Conservation (phyloP, 164 flowering plant genomes). For the Piper longum region DNA sequence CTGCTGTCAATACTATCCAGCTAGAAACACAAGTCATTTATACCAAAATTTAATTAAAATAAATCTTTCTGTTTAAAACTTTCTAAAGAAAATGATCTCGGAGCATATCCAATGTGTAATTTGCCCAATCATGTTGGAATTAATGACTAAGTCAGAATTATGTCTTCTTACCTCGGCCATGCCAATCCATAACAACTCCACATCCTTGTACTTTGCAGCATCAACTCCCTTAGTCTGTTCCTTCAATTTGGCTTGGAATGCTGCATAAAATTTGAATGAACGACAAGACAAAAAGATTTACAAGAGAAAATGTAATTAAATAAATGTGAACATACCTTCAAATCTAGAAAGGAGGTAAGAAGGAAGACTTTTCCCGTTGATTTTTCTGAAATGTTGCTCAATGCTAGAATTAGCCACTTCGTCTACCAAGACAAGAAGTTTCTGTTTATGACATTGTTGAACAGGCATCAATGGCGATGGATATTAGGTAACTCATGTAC, state of each 20-base stretch:
- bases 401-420: slow-evolving; percentile 55
- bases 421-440: slow-evolving; percentile 53
- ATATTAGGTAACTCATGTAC: not conserved
- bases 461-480: not conserved
- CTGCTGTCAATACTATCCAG: not conserved
- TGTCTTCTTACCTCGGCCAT: slow-evolving; percentile 71
- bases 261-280: slow-evolving; percentile 19
- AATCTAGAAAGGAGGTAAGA: slow-evolving; percentile 68
- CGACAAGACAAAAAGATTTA: not conserved
- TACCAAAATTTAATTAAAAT: too few species aligned
- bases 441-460: slow-evolving; percentile 23
- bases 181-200: slow-evolving; percentile 60
- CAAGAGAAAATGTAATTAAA: not conserved
- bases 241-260: slow-evolving; percentile 39
- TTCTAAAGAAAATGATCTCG: too few species aligned
- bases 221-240: slow-evolving; percentile 67
- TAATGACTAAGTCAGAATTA: not conserved
- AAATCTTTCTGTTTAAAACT: too few species aligned
- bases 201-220: slow-evolving; percentile 58
- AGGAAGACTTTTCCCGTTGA: slow-evolving; percentile 77
- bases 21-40: too few species aligned
- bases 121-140: not conserved
- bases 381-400: slow-evolving; percentile 60
- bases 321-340: slow-evolving; percentile 35
- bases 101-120: not conserved